Evolutionary conservation across 2,329 filamentous ascomycete genomes (phyloP).

Genomic region (Mycosphaerella sp.): DNA sequence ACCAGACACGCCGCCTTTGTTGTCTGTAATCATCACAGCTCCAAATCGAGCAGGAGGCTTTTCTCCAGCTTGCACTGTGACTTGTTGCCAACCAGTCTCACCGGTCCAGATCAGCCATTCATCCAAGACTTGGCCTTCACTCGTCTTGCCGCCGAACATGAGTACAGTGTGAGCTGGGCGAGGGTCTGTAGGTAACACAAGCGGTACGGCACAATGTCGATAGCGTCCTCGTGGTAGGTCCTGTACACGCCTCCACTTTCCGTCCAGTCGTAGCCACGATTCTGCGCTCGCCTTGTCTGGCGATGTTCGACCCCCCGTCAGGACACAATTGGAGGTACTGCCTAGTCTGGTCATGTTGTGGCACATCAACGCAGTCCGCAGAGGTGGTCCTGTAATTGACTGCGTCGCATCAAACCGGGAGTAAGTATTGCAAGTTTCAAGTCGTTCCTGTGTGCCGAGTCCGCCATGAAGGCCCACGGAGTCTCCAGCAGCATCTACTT

Average conservation of each 20-base stretch:
- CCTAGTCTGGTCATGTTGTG: constrained; percentile 67
- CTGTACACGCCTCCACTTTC: constrained; percentile 58
- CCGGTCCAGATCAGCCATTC: constrained; percentile 44
- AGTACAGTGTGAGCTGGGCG: constrained; percentile 36
- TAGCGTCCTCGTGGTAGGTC: constrained; percentile 67
- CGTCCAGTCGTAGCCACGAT: constrained; percentile 65
- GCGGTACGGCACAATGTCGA: constrained; percentile 60
- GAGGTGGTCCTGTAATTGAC: constrained; percentile 26
- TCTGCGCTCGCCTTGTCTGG: constrained; percentile 63
- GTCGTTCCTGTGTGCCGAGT: constrained; percentile 44
- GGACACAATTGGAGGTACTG: constrained; percentile 49
- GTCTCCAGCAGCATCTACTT: constrained; percentile 26
- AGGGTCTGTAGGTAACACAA: constrained; percentile 34
- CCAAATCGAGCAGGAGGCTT: constrained; percentile 52
- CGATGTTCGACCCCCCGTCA: constrained; percentile 73
- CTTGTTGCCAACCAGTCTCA: constrained; percentile 47
- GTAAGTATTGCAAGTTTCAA: constrained; percentile 45
- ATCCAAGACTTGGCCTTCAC: constrained; percentile 38
- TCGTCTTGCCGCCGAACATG: constrained; percentile 43
- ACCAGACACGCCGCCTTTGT: constrained; percentile 43
- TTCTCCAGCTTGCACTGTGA: constrained; percentile 30
- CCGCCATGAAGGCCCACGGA: constrained; percentile 41
- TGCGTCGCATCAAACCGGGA: constrained; percentile 23
- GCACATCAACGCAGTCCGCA: constrained; percentile 53
- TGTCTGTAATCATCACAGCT: constrained; percentile 46